Evolutionary conservation across 768 basidiomycete species (phyloP), one percentile per base, ranked within the genome.

Genomic region (Psilocybe subaeruginosa): DNA sequence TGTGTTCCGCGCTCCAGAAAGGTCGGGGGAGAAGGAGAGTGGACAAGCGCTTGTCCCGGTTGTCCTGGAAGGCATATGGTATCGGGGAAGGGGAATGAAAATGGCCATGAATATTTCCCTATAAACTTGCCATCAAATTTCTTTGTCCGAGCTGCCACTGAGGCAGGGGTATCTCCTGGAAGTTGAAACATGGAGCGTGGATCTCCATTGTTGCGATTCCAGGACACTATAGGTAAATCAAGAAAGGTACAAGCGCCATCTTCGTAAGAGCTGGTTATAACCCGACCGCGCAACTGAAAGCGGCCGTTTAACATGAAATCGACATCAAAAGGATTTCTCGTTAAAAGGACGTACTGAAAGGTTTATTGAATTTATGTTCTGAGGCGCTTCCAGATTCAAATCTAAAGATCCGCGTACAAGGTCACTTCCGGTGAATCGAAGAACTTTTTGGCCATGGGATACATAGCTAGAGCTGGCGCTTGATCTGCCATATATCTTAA

Each of bases 51-150:
- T 27, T 53, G 46, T n/a, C 52, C 53, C 3, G 43, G 41, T 14
- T 58, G 54, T 8, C 56, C 59, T 9, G 47, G 60, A 6, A 64
- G 63, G 0, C 64, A 52, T 17, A 74, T 54, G 11, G 64, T 64
- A 7, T 73, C 69, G 41, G 80, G 79, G 63, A 80, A 74, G 3
- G 73, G 61, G 58, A 81, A 74, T 3, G 75, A 73, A 58, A 80
- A 79, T 5, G 77, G 75, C 76, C 77, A 79, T 0, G 65, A 66
- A 55, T 78, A 78, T 29, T 69, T 66, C 19, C 80, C 79, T 0
- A 69, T 66, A 23, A 76, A 58, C 64, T 74, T 77, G 8, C 74
- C 74, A 23, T 74, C 69, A 51, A 67, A 73, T 54, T 72, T 72
- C 61, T 63, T 70, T 1, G 56, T 52, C n/a, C 59, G 64, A 9